Percentiles rank a stretch among this genome's conserved stretches.
Conservation (phyloP, 2,329 filamentous ascomycete species). For the Fusarium luffae region DNA sequence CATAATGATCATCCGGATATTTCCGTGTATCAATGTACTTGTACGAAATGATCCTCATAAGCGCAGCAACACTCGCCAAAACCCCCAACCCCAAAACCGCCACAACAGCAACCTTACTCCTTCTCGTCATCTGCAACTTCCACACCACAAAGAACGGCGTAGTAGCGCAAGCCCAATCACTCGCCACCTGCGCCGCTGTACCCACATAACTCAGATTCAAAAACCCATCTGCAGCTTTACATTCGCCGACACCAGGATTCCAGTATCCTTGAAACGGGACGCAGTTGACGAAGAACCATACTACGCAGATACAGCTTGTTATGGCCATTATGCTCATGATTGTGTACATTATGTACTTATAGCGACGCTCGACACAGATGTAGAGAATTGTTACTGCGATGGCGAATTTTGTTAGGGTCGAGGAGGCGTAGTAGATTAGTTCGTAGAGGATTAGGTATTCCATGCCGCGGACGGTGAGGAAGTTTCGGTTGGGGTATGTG, state of each 20-base stretch:
- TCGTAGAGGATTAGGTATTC: slow-evolving; percentile 27
- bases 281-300: slow-evolving; percentile 29
- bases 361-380: slow-evolving; percentile 24
- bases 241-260: slow-evolving; percentile 19
- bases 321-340: slow-evolving; percentile 17
- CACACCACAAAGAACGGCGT: slow-evolving; percentile 47
- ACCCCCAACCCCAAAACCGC: slow-evolving; percentile 22
- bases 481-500: slow-evolving; percentile 5
- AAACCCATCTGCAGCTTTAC: slow-evolving; percentile 20
- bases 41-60: slow-evolving; percentile 32
- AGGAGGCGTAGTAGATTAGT: slow-evolving; percentile 23
- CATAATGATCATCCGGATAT: slow-evolving; percentile 14
- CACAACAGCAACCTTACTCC: slow-evolving; percentile 36
- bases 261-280: slow-evolving; percentile 20
- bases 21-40: slow-evolving; percentile 15
- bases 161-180: slow-evolving; percentile 46
- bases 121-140: slow-evolving; percentile 42
- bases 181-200: slow-evolving; percentile 37
- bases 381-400: slow-evolving; percentile 31
- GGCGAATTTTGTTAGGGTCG: slow-evolving; percentile 24
- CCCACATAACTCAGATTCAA: slow-evolving; percentile 25
- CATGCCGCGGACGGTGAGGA: slow-evolving; percentile 19
- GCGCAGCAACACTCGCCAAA: slow-evolving; percentile 26
- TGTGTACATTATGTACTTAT: slow-evolving; percentile 22
- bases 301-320: slow-evolving; percentile 3